Base-by-base conservation (phyloP, 1,284 basidiomycete genomes). In the Tylopilus orsonianus region DNA sequence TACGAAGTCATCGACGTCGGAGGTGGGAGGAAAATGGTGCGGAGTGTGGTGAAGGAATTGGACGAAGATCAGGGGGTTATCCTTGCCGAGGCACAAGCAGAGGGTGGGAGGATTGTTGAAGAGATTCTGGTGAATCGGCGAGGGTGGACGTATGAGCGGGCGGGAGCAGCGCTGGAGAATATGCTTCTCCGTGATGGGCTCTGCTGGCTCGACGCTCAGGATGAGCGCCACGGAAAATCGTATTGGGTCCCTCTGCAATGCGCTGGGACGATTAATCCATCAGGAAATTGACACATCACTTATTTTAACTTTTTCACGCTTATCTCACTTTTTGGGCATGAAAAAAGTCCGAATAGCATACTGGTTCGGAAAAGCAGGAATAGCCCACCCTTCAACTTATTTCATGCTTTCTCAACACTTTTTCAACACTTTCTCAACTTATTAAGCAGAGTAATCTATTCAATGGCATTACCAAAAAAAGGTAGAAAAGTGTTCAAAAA, bases 121-220 rank as follows among this genome's bases (percentile, higher is more conserved):
- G 75, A 78, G 14, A 63, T 73, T 26, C 68, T 93, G 16, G 75
- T 84, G 27, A 65, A 67, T 23, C 66, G 73, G 38, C 80, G 80
- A n/a, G 84, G 83, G 4, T 98, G 96, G 96, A 80, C 80, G 0
- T 66, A 75, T 32, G 86, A 90, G 16, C 75, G 95, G 23, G 87
- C 91, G 1, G 74, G 77, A 32, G 79, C 83, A 5, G 93, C 88
- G 2, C 67, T 99, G 58, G 87, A 93, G 54, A 93, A 95, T 57
- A 94, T 96, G 82, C 77, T 93, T 12, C 75, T 93, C 57, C 75
- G 87, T 27, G 94, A 98, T 57, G 96, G 94, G 0, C 74, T 97
- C 35, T 93, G 93, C 46, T 99, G 96, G 96, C 66, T 98, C 27
- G 96, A 99, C 64, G 85, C 90, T 34, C 91, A 94, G 67, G 88